Percentiles rank a stretch among this genome's conserved stretches.
Evolutionary conservation across 148 eudicot genomes (phyloP).

Genomic region (Linanthus parryae): DNA sequence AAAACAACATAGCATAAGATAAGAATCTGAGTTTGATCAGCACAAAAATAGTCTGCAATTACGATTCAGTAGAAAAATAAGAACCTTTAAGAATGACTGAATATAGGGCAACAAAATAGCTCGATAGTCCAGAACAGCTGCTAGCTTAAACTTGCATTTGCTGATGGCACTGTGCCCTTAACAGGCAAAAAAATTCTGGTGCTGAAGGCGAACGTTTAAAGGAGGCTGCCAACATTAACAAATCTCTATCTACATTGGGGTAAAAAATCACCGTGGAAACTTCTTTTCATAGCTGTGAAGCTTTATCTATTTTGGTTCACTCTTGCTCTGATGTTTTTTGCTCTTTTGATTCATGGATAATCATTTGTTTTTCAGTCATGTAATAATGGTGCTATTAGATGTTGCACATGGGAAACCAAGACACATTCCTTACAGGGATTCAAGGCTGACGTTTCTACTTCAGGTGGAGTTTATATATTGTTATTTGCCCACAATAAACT

Average conservation of each 20-base stretch:
- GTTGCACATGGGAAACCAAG: slow-evolving; percentile 78
- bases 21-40: too few species aligned
- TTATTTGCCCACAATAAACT: not conserved
- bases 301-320: slow-evolving; percentile 2
- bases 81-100: too few species aligned
- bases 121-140: too few species aligned
- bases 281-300: slow-evolving; percentile 3
- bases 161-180: too few species aligned
- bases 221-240: slow-evolving; percentile 96
- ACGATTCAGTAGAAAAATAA: too few species aligned
- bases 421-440: slow-evolving; percentile 96
- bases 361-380: slow-evolving; percentile 60
- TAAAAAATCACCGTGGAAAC: slow-evolving; percentile 21
- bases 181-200: slow-evolving; percentile 96
- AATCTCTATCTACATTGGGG: slow-evolving; percentile 93
- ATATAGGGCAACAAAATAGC: too few species aligned
- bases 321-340: not conserved
- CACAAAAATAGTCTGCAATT: too few species aligned
- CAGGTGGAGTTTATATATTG: slow-evolving; percentile 43
- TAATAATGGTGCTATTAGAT: slow-evolving; percentile 94
- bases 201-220: slow-evolving; percentile 99
- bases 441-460: slow-evolving; percentile 96
- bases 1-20: too few species aligned
- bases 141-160: too few species aligned
- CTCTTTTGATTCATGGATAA: not conserved